phyloP scores from a whole-genome alignment of 208 protist species.

The Leishmania amazonensis region DNA sequence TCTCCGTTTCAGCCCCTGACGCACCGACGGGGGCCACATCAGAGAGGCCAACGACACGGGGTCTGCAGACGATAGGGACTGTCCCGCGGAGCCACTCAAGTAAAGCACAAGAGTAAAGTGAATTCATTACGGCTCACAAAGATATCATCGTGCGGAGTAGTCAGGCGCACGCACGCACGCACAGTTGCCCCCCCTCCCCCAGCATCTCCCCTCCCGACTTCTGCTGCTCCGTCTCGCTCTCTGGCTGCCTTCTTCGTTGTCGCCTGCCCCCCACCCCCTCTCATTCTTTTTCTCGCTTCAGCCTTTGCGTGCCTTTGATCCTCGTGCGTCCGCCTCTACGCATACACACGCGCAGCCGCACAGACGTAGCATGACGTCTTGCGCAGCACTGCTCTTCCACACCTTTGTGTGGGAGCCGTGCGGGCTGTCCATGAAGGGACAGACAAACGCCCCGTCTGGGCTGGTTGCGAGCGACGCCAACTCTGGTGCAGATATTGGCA shows the following conservation, averaged over 20 bases:
- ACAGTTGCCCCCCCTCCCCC: no score
- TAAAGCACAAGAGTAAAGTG: background rate
- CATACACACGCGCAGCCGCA: background rate
- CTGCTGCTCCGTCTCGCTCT: background rate
- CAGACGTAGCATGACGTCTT: constrained; percentile 39
- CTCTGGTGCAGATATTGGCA: constrained; percentile 55
- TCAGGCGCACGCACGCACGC: constrained; percentile 11
- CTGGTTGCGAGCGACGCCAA: constrained; percentile 56
- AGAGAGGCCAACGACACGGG: background rate
- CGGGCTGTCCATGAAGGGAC: constrained; percentile 10
- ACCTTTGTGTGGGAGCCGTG: constrained; percentile 31
- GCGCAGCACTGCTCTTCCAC: constrained; percentile 58
- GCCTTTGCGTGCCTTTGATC: background rate
- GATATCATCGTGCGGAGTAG: background rate
- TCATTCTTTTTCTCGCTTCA: background rate
- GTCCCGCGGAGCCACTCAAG: background rate
- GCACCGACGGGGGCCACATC: background rate
- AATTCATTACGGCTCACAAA: background rate
- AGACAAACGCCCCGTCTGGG: constrained; percentile 24
- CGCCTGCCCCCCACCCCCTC: background rate
- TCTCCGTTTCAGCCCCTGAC: background rate
- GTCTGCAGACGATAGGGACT: background rate
- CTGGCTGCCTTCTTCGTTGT: background rate
- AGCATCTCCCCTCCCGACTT: background rate
- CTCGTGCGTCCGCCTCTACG: background rate